Evolutionary conservation across 2,329 filamentous ascomycete genomes (phyloP).

Genomic region (Penicillium corylophilum): DNA sequence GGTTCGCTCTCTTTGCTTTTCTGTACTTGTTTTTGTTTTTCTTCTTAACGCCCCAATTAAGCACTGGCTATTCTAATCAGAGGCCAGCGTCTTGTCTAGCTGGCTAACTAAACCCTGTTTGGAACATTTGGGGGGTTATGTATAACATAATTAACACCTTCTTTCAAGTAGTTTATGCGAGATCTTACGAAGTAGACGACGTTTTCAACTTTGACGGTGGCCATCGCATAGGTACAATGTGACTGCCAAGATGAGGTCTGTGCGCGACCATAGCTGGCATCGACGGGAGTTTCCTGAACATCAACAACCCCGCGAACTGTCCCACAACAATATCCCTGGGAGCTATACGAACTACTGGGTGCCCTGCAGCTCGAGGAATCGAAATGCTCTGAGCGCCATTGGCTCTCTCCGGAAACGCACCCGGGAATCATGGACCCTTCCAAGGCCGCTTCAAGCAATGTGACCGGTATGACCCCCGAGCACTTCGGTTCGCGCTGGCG

Average conservation of each 20-base stretch:
- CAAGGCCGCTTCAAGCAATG: slow-evolving; percentile 65
- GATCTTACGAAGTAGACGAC: too few species aligned
- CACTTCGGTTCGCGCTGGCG: slow-evolving; percentile 1
- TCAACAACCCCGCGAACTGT: slow-evolving; percentile 1
- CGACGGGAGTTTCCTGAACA: slow-evolving; percentile 11
- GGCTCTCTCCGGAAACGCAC: slow-evolving; percentile 23
- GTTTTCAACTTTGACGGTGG: not conserved
- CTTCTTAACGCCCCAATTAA: too few species aligned
- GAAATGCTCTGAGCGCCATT: slow-evolving; percentile 31
- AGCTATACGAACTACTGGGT: slow-evolving; percentile 2
- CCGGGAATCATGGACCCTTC: slow-evolving; percentile 43
- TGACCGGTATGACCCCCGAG: slow-evolving; percentile 58
- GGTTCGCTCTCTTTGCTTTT: too few species aligned
- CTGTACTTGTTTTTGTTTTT: too few species aligned
- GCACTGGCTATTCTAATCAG: too few species aligned
- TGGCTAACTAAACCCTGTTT: too few species aligned
- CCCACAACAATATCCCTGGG: not conserved
- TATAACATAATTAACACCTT: too few species aligned
- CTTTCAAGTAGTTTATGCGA: too few species aligned
- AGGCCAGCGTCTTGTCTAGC: too few species aligned
- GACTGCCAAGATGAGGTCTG: slow-evolving; percentile 14
- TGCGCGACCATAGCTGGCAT: slow-evolving; percentile 7
- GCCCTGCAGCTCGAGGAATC: slow-evolving; percentile 8
- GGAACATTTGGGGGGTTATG: too few species aligned
- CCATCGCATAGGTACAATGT: not conserved